Evolutionary conservation across 2,329 filamentous ascomycete species (phyloP).

Genomic region (Penicillium glabrum): DNA sequence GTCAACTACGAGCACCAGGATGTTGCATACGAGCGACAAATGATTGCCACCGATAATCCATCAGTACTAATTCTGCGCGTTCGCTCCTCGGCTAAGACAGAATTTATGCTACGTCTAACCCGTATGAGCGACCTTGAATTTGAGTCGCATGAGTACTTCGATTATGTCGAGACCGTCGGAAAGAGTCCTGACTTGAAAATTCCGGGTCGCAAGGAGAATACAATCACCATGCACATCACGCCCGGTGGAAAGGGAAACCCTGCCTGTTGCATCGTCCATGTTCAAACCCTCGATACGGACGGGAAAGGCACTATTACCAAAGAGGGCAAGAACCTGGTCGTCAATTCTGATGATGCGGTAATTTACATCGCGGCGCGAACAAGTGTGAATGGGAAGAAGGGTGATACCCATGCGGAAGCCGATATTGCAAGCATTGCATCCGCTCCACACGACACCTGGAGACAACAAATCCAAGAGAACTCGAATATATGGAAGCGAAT

Average conservation of each 20-base stretch:
- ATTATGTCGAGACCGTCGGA: slow-evolving; percentile 30
- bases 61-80: slow-evolving; percentile 41
- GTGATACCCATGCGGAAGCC: neutral
- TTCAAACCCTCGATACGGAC: slow-evolving; percentile 21
- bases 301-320: slow-evolving; percentile 27
- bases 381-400: slow-evolving; percentile 19
- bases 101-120: slow-evolving; percentile 33
- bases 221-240: slow-evolving; percentile 39
- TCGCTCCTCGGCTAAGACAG: slow-evolving; percentile 17
- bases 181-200: neutral
- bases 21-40: slow-evolving; percentile 36
- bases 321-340: slow-evolving; percentile 37
- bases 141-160: slow-evolving; percentile 47
- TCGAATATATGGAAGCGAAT: slow-evolving; percentile 31
- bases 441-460: slow-evolving; percentile 22
- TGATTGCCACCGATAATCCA: slow-evolving; percentile 44
- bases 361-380: slow-evolving; percentile 39
- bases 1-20: slow-evolving; percentile 40
- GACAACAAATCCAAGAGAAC: slow-evolving; percentile 38
- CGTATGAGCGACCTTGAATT: slow-evolving; percentile 45
- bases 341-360: slow-evolving; percentile 37
- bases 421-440: neutral
- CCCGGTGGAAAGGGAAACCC: slow-evolving; percentile 39
- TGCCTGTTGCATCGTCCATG: slow-evolving; percentile 33
- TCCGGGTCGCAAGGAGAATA: slow-evolving; percentile 13